phyloP scores from a whole-genome alignment of 2,329 filamentous ascomycete species.

The Sporothrix brasiliensis region DNA sequence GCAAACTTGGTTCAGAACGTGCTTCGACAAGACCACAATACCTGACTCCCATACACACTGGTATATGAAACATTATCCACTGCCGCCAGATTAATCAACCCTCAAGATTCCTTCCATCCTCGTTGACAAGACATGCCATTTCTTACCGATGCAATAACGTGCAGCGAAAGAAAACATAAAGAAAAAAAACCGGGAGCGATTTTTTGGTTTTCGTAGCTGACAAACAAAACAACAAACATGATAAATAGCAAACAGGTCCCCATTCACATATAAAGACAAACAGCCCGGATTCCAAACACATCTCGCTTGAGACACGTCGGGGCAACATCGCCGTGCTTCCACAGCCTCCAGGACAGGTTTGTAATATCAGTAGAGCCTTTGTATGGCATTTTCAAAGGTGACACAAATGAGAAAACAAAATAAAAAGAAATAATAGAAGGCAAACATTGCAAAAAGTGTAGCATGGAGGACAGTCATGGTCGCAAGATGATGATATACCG shows the following conservation, averaged over 20 bases:
- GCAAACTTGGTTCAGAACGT: background rate
- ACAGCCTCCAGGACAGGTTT: background rate
- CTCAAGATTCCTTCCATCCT: constrained; percentile 13
- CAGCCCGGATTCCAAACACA: background rate
- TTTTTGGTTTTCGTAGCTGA: background rate
- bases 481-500: constrained; percentile 15
- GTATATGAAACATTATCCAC: background rate
- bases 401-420: constrained; percentile 11
- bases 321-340: background rate
- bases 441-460: background rate
- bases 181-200: constrained; percentile 3
- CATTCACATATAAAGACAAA: background rate
- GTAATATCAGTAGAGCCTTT: background rate
- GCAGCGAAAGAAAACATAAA: background rate
- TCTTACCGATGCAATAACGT: constrained; percentile 2
- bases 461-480: constrained; percentile 15
- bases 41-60: constrained; percentile 10
- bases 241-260: constrained; percentile 1
- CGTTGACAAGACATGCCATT: background rate
- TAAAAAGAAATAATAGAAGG: constrained; percentile 10
- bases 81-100: background rate
- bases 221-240: constrained; percentile 1
- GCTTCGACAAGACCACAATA: constrained; percentile 3
- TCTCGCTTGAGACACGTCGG: constrained; percentile 23
- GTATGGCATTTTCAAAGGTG: background rate